phyloP scores from a whole-genome alignment of 2,329 filamentous ascomycete species.

The Ophiostoma triangulosporum region DNA sequence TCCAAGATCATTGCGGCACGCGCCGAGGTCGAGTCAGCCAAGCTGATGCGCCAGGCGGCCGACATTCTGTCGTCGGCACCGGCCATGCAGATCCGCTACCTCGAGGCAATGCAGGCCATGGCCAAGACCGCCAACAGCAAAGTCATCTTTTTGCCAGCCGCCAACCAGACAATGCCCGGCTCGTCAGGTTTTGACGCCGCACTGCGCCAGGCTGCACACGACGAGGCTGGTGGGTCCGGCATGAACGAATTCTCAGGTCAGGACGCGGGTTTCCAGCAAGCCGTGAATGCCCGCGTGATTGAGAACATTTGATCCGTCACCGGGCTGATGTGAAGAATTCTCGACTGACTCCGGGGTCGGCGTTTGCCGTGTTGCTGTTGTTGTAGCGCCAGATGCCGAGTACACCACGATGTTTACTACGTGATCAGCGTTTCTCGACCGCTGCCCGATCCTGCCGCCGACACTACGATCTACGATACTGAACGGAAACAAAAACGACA shows the following conservation, averaged over 20 bases:
- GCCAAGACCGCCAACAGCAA: conserved; percentile 84
- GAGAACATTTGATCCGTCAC: conserved; percentile 60
- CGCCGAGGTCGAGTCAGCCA: conserved; percentile 92
- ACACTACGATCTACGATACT: neutral
- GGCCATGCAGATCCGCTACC: conserved; percentile 95
- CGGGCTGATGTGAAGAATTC: neutral
- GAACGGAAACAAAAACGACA: too few species aligned
- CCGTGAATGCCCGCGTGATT: conserved; percentile 67
- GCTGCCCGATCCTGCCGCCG: neutral
- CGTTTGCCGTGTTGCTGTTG: neutral
- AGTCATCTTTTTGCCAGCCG: conserved; percentile 67
- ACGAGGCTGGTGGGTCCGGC: conserved; percentile 28
- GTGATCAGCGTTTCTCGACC: neutral
- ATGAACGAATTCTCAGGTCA: conserved; percentile 37
- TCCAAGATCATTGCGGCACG: conserved; percentile 96
- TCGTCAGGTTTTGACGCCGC: conserved; percentile 28
- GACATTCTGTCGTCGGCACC: conserved; percentile 85
- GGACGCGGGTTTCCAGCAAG: conserved; percentile 57
- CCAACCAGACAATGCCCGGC: conserved; percentile 45
- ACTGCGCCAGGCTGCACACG: conserved; percentile 24
- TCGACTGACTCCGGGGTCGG: conserved; percentile 1
- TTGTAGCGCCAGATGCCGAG: neutral
- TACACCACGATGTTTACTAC: neutral
- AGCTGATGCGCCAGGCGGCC: conserved; percentile 84
- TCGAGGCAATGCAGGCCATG: conserved; percentile 98